Conservation (phyloP, 1,139 yeast genomes). For the Saccharomycopsis hybrid region DNA sequence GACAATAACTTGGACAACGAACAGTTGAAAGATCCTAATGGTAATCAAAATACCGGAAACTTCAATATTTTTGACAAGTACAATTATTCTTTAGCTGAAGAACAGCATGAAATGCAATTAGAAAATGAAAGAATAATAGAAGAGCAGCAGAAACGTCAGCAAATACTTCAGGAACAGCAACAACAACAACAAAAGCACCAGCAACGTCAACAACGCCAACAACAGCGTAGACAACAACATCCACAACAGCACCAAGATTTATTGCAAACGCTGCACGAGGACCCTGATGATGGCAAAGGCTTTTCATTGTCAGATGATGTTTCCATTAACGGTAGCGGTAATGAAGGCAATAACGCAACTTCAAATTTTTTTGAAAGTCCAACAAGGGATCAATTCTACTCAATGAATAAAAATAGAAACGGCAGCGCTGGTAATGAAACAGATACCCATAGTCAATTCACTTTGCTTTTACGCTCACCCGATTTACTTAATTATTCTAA, state of each 20-base stretch:
- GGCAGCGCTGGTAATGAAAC: too few relatives aligned
- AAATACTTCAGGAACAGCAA: not conserved
- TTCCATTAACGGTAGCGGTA: not conserved
- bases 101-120: slow-evolving; percentile 9
- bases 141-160: slow-evolving; percentile 3
- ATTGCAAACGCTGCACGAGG: not conserved
- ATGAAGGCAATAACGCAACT: not conserved
- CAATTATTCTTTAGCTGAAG: slow-evolving; percentile 13
- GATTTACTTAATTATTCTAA: slow-evolving; percentile 9
- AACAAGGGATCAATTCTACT: not conserved
- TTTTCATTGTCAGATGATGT: not conserved
- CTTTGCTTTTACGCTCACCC: slow-evolving; percentile 17
- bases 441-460: slow-evolving; percentile 9
- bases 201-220: not conserved
- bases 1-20: slow-evolving; percentile 4
- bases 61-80: slow-evolving; percentile 18
- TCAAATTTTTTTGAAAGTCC: not conserved
- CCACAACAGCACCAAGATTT: not conserved
- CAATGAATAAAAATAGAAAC: not conserved
- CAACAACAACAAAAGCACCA: slow-evolving; percentile 5
- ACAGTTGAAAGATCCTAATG: not conserved
- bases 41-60: slow-evolving; percentile 5
- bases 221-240: not conserved
- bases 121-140: slow-evolving; percentile 5
- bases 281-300: not conserved